Conservation (phyloP, 306 rosid species). For the Cucurbita pepo region DNA sequence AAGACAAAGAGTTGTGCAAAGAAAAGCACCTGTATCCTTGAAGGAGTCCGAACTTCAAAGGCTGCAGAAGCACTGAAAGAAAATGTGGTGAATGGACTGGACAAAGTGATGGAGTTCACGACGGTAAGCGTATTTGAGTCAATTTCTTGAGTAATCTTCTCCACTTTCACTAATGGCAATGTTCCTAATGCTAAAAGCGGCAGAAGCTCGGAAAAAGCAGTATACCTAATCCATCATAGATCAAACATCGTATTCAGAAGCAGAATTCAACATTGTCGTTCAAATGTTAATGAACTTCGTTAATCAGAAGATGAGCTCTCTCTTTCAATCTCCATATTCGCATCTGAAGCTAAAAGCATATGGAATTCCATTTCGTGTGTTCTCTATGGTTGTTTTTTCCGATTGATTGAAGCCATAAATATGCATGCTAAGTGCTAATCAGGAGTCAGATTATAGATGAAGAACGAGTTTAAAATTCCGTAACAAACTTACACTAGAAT, state of each 20-base stretch:
- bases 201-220: constrained; percentile 80
- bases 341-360: neutral
- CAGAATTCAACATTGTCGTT: neutral
- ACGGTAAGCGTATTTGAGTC: constrained; percentile 34
- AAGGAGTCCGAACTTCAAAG: constrained; percentile 78
- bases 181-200: constrained; percentile 82
- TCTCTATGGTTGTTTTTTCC: too few species aligned
- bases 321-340: neutral
- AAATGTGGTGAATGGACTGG: constrained; percentile 49
- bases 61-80: constrained; percentile 79
- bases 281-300: neutral
- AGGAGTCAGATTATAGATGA: neutral
- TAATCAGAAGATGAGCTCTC: neutral
- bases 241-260: neutral
- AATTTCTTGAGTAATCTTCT: constrained; percentile 58
- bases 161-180: constrained; percentile 61
- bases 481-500: constrained; percentile 60
- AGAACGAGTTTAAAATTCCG: neutral
- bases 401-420: too few species aligned
- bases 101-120: constrained; percentile 51
- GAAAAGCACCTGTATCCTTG: constrained; percentile 70
- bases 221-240: constrained; percentile 42
- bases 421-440: neutral
- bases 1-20: neutral
- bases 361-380: neutral